Evolutionary conservation across 805 yeast species (phyloP).

Genomic region (Priceomyces melissophilus): DNA sequence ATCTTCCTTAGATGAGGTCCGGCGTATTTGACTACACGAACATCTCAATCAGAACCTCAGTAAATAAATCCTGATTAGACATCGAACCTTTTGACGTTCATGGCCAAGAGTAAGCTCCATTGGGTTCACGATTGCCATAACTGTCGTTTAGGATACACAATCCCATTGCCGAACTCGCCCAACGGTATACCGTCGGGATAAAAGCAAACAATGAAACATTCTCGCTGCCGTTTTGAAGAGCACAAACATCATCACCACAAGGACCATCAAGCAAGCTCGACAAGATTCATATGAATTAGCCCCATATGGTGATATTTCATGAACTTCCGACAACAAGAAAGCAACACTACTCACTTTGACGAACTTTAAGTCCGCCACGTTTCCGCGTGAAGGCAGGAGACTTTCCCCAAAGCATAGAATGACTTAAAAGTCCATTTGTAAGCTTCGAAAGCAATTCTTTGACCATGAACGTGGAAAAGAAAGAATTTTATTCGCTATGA

Average conservation of each 20-base stretch:
- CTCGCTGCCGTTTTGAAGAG: too few relatives aligned
- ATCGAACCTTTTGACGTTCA: constrained; percentile 45
- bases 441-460: constrained; percentile 80
- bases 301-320: not conserved
- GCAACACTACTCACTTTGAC: constrained; percentile 11
- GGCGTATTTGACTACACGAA: constrained; percentile 68
- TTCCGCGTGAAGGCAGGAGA: constrained; percentile 83
- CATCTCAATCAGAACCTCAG: constrained; percentile 21
- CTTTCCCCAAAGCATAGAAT: constrained; percentile 74
- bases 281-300: constrained; percentile 19
- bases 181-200: not conserved
- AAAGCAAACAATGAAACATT: too few relatives aligned
- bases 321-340: not conserved
- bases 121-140: constrained; percentile 78
- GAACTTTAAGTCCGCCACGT: constrained; percentile 39
- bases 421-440: constrained; percentile 43
- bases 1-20: constrained; percentile 29
- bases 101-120: constrained; percentile 84
- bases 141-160: constrained; percentile 62
- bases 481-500: constrained; percentile 8
- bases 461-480: constrained; percentile 55
- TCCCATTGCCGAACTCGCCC: constrained; percentile 58
- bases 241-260: too few relatives aligned
- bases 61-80: too few relatives aligned
- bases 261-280: constrained; percentile 6